These are phyloP conservation scores for Trichomonas tenax DNA, from an alignment of 208 protist genomes.

Conservation along the genomic window DNA sequence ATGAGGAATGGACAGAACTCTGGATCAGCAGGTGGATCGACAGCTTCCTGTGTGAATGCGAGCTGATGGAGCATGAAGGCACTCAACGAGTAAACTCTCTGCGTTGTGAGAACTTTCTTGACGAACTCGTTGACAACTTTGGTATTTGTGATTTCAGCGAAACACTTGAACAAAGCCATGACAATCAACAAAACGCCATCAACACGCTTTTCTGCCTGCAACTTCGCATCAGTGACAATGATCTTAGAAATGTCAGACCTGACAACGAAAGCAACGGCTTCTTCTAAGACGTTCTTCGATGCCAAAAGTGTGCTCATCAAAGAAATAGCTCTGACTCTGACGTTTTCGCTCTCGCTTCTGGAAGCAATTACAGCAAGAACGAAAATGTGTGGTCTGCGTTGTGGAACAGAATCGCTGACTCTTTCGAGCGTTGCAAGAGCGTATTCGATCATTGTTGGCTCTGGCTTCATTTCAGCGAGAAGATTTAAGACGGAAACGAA, in stretches of 20 bases:
- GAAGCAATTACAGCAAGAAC: not conserved
- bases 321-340: not conserved
- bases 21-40: not conserved
- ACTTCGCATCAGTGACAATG: not conserved
- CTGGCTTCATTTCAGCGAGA: not conserved
- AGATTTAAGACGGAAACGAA: not conserved
- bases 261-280: not conserved
- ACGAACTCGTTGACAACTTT: not conserved
- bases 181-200: not conserved
- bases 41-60: not conserved
- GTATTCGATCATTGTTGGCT: not conserved
- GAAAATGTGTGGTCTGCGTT: not conserved
- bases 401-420: not conserved
- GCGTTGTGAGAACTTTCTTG: not conserved
- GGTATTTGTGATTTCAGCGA: not conserved
- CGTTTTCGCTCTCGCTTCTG: not conserved
- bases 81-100: not conserved
- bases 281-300: not conserved
- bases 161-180: not conserved
- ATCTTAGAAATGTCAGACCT: not conserved
- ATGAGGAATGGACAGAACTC: not conserved
- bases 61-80: not conserved
- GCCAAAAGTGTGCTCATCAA: not conserved
- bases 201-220: not conserved
- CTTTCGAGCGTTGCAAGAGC: not conserved